These are phyloP conservation scores for Liriodendron chinense DNA, from an alignment of 164 flowering plant genomes.

Conservation along the genomic window DNA sequence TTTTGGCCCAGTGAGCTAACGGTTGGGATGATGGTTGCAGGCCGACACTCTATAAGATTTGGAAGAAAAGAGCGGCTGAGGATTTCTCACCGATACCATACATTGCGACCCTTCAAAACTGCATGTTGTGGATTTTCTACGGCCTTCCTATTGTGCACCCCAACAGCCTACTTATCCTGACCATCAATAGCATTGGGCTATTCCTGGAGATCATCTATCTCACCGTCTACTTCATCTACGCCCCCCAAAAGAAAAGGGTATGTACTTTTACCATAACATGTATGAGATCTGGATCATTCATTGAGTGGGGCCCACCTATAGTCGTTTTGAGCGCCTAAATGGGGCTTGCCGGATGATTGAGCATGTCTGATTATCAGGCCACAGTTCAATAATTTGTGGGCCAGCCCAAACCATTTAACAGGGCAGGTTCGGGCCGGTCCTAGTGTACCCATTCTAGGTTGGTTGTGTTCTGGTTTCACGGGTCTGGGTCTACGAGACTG, in stretches of 20 bases:
- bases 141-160: conserved; percentile 48
- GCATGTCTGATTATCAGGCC: too few species aligned
- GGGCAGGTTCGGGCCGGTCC: too few species aligned
- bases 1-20: neutral
- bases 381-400: too few species aligned
- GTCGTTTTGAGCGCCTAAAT: too few species aligned
- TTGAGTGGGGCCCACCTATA: too few species aligned
- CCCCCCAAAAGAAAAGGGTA: conserved; percentile 38
- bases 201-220: conserved; percentile 28
- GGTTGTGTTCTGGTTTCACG: too few species aligned
- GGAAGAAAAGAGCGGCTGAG: conserved; percentile 31
- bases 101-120: conserved; percentile 34
- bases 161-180: conserved; percentile 38
- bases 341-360: too few species aligned
- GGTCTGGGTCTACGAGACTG: too few species aligned
- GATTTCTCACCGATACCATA: conserved; percentile 39
- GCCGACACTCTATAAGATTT: conserved; percentile 34
- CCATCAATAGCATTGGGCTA: conserved; percentile 38
- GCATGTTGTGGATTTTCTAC: conserved; percentile 40
- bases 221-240: conserved; percentile 21
- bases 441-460: too few species aligned
- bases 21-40: conserved; percentile 13
- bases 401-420: too few species aligned
- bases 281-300: too few species aligned
- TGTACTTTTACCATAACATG: neutral